Conservation (phyloP, 2,329 filamentous ascomycete genomes). For the Exserohilum rostratum region DNA sequence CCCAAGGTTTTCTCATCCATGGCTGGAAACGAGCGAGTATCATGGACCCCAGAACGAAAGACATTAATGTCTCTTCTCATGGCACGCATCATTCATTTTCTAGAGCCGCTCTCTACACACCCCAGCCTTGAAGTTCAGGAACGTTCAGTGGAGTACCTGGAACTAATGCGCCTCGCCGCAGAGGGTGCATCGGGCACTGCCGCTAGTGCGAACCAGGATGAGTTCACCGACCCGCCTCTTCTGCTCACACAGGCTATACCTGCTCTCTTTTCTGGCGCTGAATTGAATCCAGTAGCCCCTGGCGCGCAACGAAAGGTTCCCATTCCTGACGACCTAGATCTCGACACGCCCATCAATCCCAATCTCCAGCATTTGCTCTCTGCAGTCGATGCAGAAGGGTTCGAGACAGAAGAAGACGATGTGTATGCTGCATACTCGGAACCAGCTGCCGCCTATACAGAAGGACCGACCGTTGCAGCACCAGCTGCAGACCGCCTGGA, state of each 20-base stretch:
- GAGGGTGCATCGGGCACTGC: conserved; percentile 77
- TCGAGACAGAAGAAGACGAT: conserved; percentile 52
- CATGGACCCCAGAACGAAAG: conserved; percentile 77
- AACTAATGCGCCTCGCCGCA: conserved; percentile 82
- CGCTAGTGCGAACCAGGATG: conserved; percentile 61
- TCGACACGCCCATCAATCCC: conserved; percentile 81
- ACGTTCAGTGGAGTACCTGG: conserved; percentile 87
- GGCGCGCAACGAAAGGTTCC: conserved; percentile 88
- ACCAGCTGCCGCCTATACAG: conserved; percentile 38
- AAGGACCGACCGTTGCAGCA: conserved; percentile 22
- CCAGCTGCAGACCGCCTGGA: conserved; percentile 55
- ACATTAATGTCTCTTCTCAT: conserved; percentile 77
- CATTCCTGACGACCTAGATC: conserved; percentile 73
- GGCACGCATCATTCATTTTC: conserved; percentile 78
- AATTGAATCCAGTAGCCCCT: conserved; percentile 86
- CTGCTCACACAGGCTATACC: conserved; percentile 91
- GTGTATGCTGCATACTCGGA: conserved; percentile 56
- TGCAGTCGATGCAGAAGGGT: conserved; percentile 54
- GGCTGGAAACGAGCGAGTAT: conserved; percentile 66
- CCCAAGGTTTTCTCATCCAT: conserved; percentile 83
- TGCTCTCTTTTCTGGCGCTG: conserved; percentile 81
- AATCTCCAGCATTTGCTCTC: conserved; percentile 71
- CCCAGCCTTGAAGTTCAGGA: conserved; percentile 94
- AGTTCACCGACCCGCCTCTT: conserved; percentile 77
- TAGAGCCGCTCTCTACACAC: conserved; percentile 80